Conservation (phyloP, 2,329 filamentous ascomycete genomes). For the Neocatenulostroma microsporum region DNA sequence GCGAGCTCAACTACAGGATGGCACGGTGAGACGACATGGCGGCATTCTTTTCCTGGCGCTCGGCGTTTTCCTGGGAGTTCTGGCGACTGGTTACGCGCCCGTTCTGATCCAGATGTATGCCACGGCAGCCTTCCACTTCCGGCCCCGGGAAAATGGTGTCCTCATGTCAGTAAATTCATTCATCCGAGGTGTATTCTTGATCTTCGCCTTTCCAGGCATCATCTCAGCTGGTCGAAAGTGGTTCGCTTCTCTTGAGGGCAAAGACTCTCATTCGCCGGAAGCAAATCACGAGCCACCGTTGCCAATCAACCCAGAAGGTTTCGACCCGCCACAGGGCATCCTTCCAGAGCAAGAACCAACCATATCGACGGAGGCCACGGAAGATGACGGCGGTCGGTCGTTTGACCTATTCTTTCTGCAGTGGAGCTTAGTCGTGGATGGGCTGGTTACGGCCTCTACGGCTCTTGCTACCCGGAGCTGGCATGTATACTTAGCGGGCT, state of each 20-base stretch:
- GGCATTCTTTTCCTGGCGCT: not conserved
- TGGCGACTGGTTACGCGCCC: not conserved
- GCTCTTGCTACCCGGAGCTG: conserved; percentile 1
- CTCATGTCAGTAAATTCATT: conserved; percentile 1
- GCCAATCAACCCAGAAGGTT: not conserved
- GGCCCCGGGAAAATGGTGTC: not conserved
- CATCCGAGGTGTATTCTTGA: conserved; percentile 1
- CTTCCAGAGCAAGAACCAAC: not conserved
- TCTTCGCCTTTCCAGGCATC: conserved; percentile 1
- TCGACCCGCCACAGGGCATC: not conserved
- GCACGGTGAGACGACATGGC: not conserved
- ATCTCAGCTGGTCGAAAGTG: not conserved
- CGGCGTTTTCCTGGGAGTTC: conserved; percentile 1
- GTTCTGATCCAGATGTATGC: conserved; percentile 1
- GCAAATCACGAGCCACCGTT: not conserved
- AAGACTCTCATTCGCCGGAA: not conserved
- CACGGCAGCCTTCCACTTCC: conserved; percentile 2
- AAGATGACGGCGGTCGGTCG: not conserved
- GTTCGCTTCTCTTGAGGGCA: not conserved
- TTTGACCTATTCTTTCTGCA: conserved; percentile 2
- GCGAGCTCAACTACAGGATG: not conserved
- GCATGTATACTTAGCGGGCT: conserved; percentile 1
- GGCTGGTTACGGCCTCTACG: conserved; percentile 1
- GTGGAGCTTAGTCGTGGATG: conserved; percentile 2
- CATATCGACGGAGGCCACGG: not conserved